Conservation (phyloP, 768 basidiomycete species). For the Dictyophora rubrovolvata region DNA sequence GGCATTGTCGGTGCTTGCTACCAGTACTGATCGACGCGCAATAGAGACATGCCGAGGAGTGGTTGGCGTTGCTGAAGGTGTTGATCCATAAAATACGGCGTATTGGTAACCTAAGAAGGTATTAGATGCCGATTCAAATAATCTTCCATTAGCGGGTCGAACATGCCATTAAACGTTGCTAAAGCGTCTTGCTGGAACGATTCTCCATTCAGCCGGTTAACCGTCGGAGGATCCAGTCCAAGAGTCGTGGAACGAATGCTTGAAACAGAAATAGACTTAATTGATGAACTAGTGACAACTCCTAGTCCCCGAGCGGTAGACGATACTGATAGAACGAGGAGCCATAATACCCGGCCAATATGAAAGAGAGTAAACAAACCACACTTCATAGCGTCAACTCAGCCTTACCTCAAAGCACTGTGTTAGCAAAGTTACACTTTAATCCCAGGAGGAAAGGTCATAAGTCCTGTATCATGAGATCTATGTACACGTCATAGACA, state of each 20-base stretch:
- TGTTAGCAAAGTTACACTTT: too few species aligned
- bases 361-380: too few species aligned
- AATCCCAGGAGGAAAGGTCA: too few species aligned
- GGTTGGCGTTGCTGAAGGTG: slow-evolving; percentile 18
- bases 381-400: too few species aligned
- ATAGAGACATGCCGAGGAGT: slow-evolving; percentile 20
- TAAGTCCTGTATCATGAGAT: too few species aligned
- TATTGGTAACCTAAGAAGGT: slow-evolving; percentile 23
- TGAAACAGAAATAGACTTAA: neutral
- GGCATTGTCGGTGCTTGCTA: neutral
- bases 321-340: too few species aligned
- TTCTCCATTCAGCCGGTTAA: slow-evolving; percentile 27
- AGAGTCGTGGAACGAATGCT: neutral
- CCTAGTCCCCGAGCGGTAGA: neutral
- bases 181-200: slow-evolving; percentile 28
- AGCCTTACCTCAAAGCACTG: too few species aligned
- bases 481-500: too few species aligned
- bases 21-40: slow-evolving; percentile 18
- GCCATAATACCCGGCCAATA: too few species aligned
- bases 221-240: slow-evolving; percentile 23
- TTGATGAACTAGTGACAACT: neutral
- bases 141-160: too few species aligned
- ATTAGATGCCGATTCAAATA: neutral
- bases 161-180: slow-evolving; percentile 24
- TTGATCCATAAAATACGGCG: slow-evolving; percentile 23